Percentiles rank a stretch among this genome's conserved stretches.
Evolutionary conservation across 306 rosid genomes (phyloP).

Genomic region (Malus sieversii): DNA sequence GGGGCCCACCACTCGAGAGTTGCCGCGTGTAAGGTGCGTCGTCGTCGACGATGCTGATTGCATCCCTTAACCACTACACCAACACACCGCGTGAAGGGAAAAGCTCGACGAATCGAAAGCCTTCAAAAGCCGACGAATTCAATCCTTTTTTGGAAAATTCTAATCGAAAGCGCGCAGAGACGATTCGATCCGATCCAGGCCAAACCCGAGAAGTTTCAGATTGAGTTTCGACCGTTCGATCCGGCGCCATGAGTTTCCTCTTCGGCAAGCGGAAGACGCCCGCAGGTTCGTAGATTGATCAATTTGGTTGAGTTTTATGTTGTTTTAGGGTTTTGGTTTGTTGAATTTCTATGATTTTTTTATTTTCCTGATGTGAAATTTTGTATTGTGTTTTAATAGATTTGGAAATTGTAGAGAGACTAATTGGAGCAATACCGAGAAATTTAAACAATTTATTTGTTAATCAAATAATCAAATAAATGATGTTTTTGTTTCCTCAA

Average conservation of each 20-base stretch:
- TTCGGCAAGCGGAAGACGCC: conserved; percentile 93
- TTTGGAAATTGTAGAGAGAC: background rate
- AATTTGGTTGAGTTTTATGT: background rate
- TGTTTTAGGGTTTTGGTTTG: background rate
- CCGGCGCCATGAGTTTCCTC: conserved; percentile 70
- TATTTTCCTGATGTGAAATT: background rate
- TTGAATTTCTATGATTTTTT: background rate
- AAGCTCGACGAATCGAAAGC: background rate
- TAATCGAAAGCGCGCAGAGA: background rate
- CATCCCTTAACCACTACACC: conserved; percentile 3
- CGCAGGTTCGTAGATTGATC: conserved; percentile 48
- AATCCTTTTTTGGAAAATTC: background rate
- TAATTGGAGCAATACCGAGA: background rate
- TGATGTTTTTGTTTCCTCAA: background rate
- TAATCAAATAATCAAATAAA: background rate
- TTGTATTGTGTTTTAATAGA: background rate
- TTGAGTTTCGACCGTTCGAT: conserved; percentile 15
- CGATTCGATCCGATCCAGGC: conserved; percentile 5
- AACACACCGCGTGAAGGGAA: conserved; percentile 1
- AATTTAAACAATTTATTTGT: background rate
- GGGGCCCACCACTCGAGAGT: background rate
- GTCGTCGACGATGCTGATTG: background rate
- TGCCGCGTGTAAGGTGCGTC: background rate
- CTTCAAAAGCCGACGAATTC: background rate
- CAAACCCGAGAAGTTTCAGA: background rate